Evolutionary conservation across 257 asterid species (phyloP).

Genomic region (Voacanga thouarsii): DNA sequence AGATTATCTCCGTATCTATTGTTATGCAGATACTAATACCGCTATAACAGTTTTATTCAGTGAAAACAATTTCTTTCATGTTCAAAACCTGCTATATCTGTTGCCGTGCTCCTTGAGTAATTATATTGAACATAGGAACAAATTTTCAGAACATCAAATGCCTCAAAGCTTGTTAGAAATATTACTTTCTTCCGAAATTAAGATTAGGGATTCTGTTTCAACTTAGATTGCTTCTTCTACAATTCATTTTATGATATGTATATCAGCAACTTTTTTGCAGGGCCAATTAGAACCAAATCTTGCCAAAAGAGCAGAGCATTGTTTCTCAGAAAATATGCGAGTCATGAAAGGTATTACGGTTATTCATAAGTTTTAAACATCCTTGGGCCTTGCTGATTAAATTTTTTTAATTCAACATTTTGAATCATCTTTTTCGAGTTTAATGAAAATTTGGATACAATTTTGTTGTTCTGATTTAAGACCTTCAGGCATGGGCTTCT

Average conservation of each 20-base stretch:
- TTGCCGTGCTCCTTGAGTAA: not conserved
- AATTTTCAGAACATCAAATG: not conserved
- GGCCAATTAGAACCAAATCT: constrained; percentile 50
- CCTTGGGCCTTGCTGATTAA: not conserved
- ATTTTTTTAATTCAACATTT: constrained; percentile 1
- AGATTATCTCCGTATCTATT: not conserved
- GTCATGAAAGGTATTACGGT: constrained; percentile 53
- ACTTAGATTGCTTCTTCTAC: not conserved
- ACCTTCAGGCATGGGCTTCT: constrained; percentile 85
- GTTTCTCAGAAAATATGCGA: constrained; percentile 82
- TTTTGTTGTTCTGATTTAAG: constrained; percentile 26
- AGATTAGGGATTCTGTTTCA: not conserved
- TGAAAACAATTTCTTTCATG: too few relatives aligned
- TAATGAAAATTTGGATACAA: not conserved
- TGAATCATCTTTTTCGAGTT: not conserved
- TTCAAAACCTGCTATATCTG: too few relatives aligned
- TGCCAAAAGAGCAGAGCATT: constrained; percentile 88
- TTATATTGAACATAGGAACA: not conserved
- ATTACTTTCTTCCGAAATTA: not conserved
- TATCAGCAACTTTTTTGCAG: constrained; percentile 39
- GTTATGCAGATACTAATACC: too few relatives aligned
- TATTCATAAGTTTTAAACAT: not conserved
- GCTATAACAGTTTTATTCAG: not conserved
- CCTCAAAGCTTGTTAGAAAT: not conserved
- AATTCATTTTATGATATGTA: constrained; percentile 3